phyloP scores from a whole-genome alignment of 176 grass and related monocot genomes.

The Stipa capillata region DNA sequence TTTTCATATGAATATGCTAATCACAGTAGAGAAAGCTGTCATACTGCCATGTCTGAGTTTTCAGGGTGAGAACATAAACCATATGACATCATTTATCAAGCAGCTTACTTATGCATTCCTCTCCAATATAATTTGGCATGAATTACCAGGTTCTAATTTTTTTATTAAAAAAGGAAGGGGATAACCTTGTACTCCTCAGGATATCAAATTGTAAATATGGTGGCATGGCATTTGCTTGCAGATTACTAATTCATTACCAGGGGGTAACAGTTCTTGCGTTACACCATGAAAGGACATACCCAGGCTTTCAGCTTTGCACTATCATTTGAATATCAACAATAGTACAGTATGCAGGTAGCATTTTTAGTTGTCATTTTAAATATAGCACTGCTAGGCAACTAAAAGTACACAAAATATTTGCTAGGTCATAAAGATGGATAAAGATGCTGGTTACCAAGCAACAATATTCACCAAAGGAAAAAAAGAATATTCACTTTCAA shows the following conservation, averaged over 20 bases:
- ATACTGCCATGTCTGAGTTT: neutral
- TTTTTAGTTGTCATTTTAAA: neutral
- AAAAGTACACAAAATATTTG: neutral
- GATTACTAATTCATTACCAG: neutral
- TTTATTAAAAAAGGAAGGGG: no score
- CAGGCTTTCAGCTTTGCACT: neutral
- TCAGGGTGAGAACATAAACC: neutral
- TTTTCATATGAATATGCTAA: no score
- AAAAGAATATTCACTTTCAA: neutral
- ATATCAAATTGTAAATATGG: slow-evolving; percentile 1
- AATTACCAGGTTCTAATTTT: neutral
- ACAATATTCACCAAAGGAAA: neutral
- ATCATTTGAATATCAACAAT: neutral
- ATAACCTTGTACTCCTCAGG: no score
- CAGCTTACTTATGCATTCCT: neutral
- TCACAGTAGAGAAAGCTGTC: neutral
- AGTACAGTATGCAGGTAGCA: neutral
- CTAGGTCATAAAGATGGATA: neutral
- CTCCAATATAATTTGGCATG: neutral
- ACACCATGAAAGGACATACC: neutral
- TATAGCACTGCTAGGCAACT: neutral
- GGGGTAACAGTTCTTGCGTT: neutral
- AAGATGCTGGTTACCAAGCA: neutral
- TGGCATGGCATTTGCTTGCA: neutral
- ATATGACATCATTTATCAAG: neutral